Conservation (phyloP, 805 yeast species). For the Hermanozyma aechmeae region DNA sequence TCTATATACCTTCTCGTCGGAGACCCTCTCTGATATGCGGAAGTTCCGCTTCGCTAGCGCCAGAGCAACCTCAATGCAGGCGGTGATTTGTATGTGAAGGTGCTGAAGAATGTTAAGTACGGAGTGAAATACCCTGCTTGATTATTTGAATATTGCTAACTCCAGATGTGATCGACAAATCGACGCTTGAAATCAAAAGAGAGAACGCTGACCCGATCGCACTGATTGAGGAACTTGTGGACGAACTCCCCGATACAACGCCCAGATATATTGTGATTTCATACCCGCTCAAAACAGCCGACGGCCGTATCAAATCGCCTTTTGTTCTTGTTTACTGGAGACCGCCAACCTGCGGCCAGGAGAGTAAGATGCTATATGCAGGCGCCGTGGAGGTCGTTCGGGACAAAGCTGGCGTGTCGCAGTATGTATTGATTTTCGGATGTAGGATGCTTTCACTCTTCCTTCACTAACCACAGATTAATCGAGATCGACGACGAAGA, state of each 20-base stretch:
- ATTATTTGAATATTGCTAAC: too few relatives aligned
- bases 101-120: too few relatives aligned
- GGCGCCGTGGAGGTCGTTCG: conserved; percentile 79
- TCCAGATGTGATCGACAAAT: conserved; percentile 46
- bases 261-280: conserved; percentile 74
- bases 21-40: conserved; percentile 48
- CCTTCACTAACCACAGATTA: conserved; percentile 35
- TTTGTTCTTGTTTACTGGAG: conserved; percentile 78
- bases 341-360: conserved; percentile 80
- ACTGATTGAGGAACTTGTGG: conserved; percentile 54
- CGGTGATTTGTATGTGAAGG: conserved; percentile 49
- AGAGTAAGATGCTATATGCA: conserved; percentile 80
- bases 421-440: conserved; percentile 21
- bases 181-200: conserved; percentile 39
- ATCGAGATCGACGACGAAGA: conserved; percentile 60
- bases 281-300: conserved; percentile 59
- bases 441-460: neutral
- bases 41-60: conserved; percentile 71
- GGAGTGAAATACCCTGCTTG: too few relatives aligned
- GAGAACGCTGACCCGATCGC: conserved; percentile 40
- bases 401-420: conserved; percentile 68
- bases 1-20: conserved; percentile 54
- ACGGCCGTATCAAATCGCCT: conserved; percentile 69
- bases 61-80: conserved; percentile 51
- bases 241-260: conserved; percentile 71